Base-by-base conservation (phyloP, 371 early-diverging fungal genomes). In the Mortierella sp. region DNA sequence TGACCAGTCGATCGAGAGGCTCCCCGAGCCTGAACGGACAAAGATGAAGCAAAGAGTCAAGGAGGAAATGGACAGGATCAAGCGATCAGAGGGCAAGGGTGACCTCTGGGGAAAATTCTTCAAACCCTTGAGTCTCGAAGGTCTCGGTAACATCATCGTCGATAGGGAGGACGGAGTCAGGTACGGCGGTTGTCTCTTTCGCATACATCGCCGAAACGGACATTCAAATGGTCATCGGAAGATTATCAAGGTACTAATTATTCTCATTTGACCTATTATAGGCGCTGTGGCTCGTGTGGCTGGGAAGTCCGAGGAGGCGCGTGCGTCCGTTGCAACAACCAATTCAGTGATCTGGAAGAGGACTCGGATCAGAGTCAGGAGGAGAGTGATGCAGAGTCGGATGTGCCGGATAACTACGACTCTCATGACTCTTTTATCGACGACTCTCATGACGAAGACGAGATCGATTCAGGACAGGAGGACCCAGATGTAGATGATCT, bases 401-500 rank as follows among this genome's bases (percentile, higher is more conserved):
- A 63, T 35, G 85, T 79, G 12, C 80, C 79, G 49, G 86, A 86
- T 58, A 77, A 71, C 8, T 86, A 86, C 38, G 86, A 86, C 38
- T 79, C 86, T 3, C 79, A 86, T 16, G 86, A 86, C 48, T 86
- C 86, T 3, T 86, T 86, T 72, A 86, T 86, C 63, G 86, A 86
- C 56, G 77, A 78, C 16, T 12, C 12, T 46, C 51, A 74, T 4
- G 56, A 38, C 27, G 73, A 12, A 0, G 56, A 58, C 27, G 77
- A 76, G 24, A 8, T 68, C 68, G 41, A 68, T 24, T 68, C 68
- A 41, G 27, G 58, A 41, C 32, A 60, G 72, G 80, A 27, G 7
- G 78, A 78, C 38, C 72, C 38, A 18, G 81, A 76, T 58, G 73
- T 14, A 4, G 55, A 82, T 10, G 78, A 75, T 43, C 73, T 75